phyloP scores from a whole-genome alignment of 2,329 filamentous ascomycete genomes.

The Blastomyces percursus region DNA sequence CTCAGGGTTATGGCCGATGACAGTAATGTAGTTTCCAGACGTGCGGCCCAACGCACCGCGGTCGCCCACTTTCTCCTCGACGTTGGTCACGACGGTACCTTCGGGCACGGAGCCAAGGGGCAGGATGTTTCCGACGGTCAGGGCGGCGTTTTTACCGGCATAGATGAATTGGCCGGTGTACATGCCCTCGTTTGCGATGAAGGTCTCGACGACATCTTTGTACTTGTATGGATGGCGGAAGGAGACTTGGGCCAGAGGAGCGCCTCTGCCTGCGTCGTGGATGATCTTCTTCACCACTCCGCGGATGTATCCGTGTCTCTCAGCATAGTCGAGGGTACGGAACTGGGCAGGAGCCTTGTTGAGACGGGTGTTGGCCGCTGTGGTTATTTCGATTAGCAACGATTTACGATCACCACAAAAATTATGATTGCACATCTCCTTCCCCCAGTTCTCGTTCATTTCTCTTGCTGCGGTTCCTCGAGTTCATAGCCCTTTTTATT shows the following conservation, averaged over 20 bases:
- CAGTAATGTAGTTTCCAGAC: constrained; percentile 98
- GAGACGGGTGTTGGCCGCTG: constrained; percentile 74
- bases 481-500: background rate
- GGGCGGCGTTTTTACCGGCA: constrained; percentile 94
- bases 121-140: constrained; percentile 96
- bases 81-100: constrained; percentile 98
- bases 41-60: constrained; percentile 92
- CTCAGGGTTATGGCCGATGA: constrained; percentile 94
- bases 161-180: constrained; percentile 99
- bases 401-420: background rate
- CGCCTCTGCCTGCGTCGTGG: constrained; percentile 96
- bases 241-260: constrained; percentile 88
- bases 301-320: constrained; percentile 94
- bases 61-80: constrained; percentile 98
- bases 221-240: constrained; percentile 98
- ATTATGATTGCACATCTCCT: constrained; percentile 8
- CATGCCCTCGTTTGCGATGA: constrained; percentile 99
- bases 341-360: constrained; percentile 95
- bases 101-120: constrained; percentile 90
- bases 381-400: constrained; percentile 9
- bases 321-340: constrained; percentile 90
- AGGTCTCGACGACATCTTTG: constrained; percentile 96
- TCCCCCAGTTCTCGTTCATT: constrained; percentile 9
- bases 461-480: background rate
- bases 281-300: constrained; percentile 98